These are phyloP conservation scores for Uromyces viciae-fabae DNA, from an alignment of 1,284 basidiomycete genomes.

Conservation along the genomic window DNA sequence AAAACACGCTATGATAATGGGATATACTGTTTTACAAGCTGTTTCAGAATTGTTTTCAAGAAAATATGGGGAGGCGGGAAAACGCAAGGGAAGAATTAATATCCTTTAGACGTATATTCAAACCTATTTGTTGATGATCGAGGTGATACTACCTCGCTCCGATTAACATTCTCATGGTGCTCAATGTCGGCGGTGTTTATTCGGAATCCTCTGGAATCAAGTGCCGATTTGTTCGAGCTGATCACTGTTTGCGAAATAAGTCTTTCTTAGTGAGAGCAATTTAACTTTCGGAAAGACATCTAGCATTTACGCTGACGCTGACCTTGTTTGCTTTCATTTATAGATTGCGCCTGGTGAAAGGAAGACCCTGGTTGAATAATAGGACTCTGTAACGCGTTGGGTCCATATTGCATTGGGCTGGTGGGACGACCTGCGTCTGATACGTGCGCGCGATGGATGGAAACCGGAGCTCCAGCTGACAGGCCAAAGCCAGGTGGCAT, in stretches of 20 bases:
- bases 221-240: neutral
- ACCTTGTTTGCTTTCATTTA: too few relatives aligned
- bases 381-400: neutral
- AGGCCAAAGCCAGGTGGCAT: constrained; percentile 17
- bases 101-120: too few relatives aligned
- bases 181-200: neutral
- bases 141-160: neutral
- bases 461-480: neutral
- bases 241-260: neutral
- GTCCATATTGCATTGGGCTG: constrained; percentile 14
- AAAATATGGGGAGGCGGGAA: too few relatives aligned
- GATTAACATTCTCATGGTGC: neutral
- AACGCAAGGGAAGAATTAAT: too few relatives aligned
- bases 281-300: neutral
- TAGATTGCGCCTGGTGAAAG: neutral
- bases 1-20: too few relatives aligned
- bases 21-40: too few relatives aligned
- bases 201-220: neutral
- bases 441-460: neutral
- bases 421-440: neutral
- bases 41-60: too few relatives aligned
- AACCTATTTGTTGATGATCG: too few relatives aligned
- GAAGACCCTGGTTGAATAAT: neutral
- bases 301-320: too few relatives aligned
- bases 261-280: neutral